phyloP scores from a whole-genome alignment of 805 yeast species.

The Clavispora vitiphila region DNA sequence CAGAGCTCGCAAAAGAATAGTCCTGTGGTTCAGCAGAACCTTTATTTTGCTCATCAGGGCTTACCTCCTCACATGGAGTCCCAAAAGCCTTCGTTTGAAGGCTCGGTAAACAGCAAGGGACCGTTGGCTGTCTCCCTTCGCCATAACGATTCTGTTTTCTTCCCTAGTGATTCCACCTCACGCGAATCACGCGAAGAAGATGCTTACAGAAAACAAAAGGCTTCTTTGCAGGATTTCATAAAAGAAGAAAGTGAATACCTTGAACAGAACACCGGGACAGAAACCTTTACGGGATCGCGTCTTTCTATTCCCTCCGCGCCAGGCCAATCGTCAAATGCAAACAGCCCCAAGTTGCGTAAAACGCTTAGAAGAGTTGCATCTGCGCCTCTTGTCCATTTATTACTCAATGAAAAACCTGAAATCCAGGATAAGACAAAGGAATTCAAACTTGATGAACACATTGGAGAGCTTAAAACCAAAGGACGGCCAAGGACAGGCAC shows the following conservation, averaged over 20 bases:
- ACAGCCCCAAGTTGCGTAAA: conserved; percentile 23
- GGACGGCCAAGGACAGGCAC: conserved; percentile 37
- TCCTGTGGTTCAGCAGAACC: conserved; percentile 33
- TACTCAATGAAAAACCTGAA: conserved; percentile 22
- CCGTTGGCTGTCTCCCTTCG: conserved; percentile 32
- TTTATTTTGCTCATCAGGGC: conserved; percentile 56
- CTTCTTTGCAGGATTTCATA: not conserved
- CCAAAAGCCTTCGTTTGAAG: conserved; percentile 5
- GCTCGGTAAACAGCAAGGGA: conserved; percentile 7
- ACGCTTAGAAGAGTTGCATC: conserved; percentile 74
- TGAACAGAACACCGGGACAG: not conserved
- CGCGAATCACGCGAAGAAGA: not conserved
- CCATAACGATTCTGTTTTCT: conserved; percentile 34
- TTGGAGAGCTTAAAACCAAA: conserved; percentile 36
- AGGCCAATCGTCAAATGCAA: not conserved
- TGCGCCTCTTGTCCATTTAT: conserved; percentile 58
- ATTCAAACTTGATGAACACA: conserved; percentile 39
- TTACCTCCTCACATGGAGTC: conserved; percentile 45
- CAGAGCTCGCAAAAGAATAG: conserved; percentile 10
- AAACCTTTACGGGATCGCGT: not conserved
- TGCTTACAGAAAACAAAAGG: not conserved
- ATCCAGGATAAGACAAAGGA: conserved; percentile 28
- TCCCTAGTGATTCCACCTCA: conserved; percentile 2
- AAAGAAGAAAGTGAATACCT: not conserved
- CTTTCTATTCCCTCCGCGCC: not conserved